Evolutionary conservation across 371 early-diverging fungal species (phyloP), one percentile per base, ranked within the genome.

Genomic region (Circinella minor): DNA sequence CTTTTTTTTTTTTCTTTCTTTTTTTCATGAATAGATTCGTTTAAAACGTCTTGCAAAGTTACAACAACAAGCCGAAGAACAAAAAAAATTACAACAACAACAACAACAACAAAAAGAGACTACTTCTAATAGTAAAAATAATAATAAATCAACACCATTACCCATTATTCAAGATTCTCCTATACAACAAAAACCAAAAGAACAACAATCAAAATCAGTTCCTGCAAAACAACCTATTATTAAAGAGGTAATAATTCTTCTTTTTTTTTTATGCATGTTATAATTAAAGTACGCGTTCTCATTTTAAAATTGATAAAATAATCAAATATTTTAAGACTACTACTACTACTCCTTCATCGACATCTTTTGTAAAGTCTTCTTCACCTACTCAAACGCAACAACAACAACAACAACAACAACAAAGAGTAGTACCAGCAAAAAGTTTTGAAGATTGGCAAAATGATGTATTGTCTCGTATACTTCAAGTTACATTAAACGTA

Each of bases 371-470:
- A 49, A 68, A 46, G 17, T 15, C 61, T n/a, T 36, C 61, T 11
- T 15, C 61, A 60, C 14, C 20, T n/a, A 15, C 37, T 37, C 62
- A 1, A 14, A 1, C 63, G 63, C 36, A 18, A 14, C 18, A 38
- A 63, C 68, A 39, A 38, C 61, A 57, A 36, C 63, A 57, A 63
- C 37, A 64, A 66, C 43, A 46, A 37, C 34, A 37, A 8, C 60
- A 14, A 27, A 55, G 62, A 9, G 71, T 71, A 4, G 70, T 67
- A 66, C 79, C 90, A 8, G 81, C 81, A 34, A 86, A 89, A 72
- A 79, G 88, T n/a, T 88, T 93, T 71, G 92, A 91, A 20, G 91
- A 93, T 47, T 96, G 97, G 97, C 93, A 93, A 73, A 91, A 94
- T 71, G 90, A 91, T 55, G 93, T 92, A 0, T 76, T 94, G 17